Evolutionary conservation across 2,329 filamentous ascomycete species (phyloP).

Genomic region (Epichloe brachyelytri): DNA sequence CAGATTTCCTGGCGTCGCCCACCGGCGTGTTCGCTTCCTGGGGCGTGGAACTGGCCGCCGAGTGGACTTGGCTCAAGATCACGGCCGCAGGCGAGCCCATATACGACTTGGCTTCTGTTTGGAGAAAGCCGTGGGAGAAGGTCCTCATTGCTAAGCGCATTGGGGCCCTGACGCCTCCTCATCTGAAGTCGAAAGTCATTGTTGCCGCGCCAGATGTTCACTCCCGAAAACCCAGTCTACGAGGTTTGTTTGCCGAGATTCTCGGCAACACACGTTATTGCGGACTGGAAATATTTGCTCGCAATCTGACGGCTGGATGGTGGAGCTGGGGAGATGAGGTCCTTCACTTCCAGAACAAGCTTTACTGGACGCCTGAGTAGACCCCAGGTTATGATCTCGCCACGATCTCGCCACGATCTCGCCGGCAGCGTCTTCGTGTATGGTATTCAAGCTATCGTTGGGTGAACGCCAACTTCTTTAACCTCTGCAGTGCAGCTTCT

Average conservation of each 20-base stretch:
- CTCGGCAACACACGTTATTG: conserved; percentile 33
- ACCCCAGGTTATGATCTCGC: not conserved
- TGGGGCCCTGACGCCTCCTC: conserved; percentile 14
- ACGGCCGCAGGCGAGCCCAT: conserved; percentile 53
- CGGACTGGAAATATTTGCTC: conserved; percentile 65
- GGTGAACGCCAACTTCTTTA: not conserved
- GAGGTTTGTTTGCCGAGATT: conserved; percentile 43
- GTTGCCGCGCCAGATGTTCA: conserved; percentile 63
- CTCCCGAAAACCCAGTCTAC: conserved; percentile 65
- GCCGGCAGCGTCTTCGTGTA: too few relatives aligned
- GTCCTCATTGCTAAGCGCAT: conserved; percentile 46
- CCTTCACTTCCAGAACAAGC: conserved; percentile 51
- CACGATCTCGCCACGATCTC: not conserved
- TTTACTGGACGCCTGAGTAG: conserved; percentile 30
- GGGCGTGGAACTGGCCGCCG: conserved; percentile 51
- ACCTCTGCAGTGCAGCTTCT: not conserved
- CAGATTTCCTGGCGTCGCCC: conserved; percentile 38
- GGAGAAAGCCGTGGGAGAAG: conserved; percentile 68
- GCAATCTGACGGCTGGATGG: conserved; percentile 63
- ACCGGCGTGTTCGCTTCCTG: conserved; percentile 50
- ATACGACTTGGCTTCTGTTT: conserved; percentile 42
- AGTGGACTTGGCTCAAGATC: conserved; percentile 73
- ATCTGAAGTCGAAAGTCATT: conserved; percentile 38
- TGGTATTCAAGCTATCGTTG: too few relatives aligned
- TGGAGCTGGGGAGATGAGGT: conserved; percentile 68